Evolutionary conservation across 768 basidiomycete species (phyloP).

Genomic region (Leucocoprinus leucothites): DNA sequence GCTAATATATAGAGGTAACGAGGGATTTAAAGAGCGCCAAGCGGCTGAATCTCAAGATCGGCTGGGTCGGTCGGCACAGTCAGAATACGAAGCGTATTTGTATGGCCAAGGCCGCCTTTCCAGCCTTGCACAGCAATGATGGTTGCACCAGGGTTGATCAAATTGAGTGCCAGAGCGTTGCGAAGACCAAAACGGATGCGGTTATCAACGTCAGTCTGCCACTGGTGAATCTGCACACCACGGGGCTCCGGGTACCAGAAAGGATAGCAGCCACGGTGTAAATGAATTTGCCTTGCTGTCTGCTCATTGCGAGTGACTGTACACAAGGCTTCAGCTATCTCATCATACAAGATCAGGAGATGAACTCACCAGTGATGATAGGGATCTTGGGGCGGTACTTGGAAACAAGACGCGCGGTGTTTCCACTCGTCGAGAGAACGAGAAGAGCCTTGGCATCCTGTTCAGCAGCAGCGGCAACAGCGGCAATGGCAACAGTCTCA

Average conservation of each 20-base stretch:
- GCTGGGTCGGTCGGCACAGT: constrained; percentile 79
- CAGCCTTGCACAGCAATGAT: constrained; percentile 98
- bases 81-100: constrained; percentile 84
- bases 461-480: constrained; percentile 93
- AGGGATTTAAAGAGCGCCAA: constrained; percentile 31
- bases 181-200: constrained; percentile 87
- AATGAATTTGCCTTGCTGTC: constrained; percentile 93
- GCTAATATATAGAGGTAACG: neutral
- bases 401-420: constrained; percentile 92
- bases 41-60: constrained; percentile 71
- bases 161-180: constrained; percentile 76
- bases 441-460: constrained; percentile 94
- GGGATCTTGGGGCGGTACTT: constrained; percentile 94
- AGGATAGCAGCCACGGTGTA: constrained; percentile 96
- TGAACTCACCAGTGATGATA: constrained; percentile 81
- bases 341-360: neutral
- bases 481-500: constrained; percentile 95
- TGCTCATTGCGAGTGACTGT: constrained; percentile 94
- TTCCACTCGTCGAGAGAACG: constrained; percentile 94
- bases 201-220: constrained; percentile 97
- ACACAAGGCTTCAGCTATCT: neutral
- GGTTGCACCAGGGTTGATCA: constrained; percentile 86
- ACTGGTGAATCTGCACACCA: constrained; percentile 82
- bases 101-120: constrained; percentile 97
- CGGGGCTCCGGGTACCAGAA: constrained; percentile 97